Evolutionary conservation across 345 rosid genomes (phyloP).

Genomic region (Citrus maxima): DNA sequence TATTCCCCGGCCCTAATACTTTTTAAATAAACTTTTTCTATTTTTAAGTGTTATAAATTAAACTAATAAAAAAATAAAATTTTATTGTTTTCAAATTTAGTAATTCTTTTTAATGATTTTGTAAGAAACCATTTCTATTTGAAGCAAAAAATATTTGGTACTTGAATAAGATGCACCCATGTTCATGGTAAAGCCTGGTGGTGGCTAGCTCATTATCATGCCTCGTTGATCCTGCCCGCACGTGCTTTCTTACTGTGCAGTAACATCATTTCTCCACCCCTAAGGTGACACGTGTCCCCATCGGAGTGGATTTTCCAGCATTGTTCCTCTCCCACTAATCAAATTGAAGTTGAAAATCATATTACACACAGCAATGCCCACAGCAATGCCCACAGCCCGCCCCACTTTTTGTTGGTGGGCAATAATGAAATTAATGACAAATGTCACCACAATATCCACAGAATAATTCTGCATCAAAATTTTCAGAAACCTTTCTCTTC

Average conservation of each 20-base stretch:
- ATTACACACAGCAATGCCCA: no score
- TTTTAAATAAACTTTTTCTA: no score
- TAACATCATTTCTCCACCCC: conserved; percentile 9
- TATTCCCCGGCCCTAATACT: no score
- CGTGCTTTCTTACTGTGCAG: not conserved
- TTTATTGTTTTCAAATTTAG: no score
- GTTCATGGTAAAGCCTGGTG: not conserved
- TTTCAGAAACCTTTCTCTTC: not conserved
- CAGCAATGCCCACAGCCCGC: no score
- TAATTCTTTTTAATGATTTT: no score
- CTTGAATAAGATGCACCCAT: conserved; percentile 7
- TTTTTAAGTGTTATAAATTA: no score
- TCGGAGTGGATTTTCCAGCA: no score
- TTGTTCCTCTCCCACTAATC: not conserved
- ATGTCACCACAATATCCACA: not conserved
- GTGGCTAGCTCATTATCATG: not conserved
- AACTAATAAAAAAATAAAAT: no score
- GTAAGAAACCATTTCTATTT: no score
- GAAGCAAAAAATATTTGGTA: no score
- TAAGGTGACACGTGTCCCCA: conserved; percentile 17
- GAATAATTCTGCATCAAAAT: not conserved
- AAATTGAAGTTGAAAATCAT: not conserved
- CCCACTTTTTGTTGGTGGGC: not conserved
- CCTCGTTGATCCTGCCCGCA: not conserved
- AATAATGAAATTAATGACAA: not conserved